phyloP scores from a whole-genome alignment of 495 filamentous ascomycete species.

The Daldinia caldariorum region DNA sequence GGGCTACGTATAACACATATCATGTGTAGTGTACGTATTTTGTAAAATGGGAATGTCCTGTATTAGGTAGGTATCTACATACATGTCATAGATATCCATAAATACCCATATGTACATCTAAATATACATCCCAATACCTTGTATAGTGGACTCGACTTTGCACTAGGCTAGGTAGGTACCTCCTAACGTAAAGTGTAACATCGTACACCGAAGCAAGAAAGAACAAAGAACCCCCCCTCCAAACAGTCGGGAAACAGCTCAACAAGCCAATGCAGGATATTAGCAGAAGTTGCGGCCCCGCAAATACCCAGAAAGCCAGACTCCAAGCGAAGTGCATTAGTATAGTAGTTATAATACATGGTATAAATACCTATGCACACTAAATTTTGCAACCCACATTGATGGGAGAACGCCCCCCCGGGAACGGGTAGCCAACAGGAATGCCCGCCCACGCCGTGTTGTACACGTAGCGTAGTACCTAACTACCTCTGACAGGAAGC shows the following conservation, averaged over 20 bases:
- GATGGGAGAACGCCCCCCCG: conserved; percentile 14
- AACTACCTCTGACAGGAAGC: no score
- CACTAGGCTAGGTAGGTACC: no score
- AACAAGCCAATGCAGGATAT: conserved; percentile 39
- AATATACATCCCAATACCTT: no score
- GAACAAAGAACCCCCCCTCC: not conserved
- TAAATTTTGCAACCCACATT: not conserved
- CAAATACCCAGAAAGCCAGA: conserved; percentile 13
- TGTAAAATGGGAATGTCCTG: not conserved
- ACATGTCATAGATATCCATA: not conserved
- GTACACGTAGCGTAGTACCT: conserved; percentile 25
- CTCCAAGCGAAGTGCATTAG: not conserved
- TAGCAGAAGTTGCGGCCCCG: conserved; percentile 14
- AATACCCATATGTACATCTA: no score
- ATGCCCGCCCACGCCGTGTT: conserved; percentile 19
- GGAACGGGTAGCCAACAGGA: conserved; percentile 34
- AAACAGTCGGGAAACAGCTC: conserved; percentile 28
- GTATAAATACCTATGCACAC: not conserved
- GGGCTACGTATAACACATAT: not conserved
- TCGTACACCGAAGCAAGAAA: conserved; percentile 23
- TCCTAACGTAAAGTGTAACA: no score
- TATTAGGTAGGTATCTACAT: not conserved
- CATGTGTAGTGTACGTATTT: conserved; percentile 5
- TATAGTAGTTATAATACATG: no score
- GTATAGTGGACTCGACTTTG: no score